Percentiles rank a stretch among this genome's conserved stretches.
These are phyloP conservation scores for Marasmius oreades DNA, from an alignment of 1,284 basidiomycete genomes.

Conservation along the genomic window DNA sequence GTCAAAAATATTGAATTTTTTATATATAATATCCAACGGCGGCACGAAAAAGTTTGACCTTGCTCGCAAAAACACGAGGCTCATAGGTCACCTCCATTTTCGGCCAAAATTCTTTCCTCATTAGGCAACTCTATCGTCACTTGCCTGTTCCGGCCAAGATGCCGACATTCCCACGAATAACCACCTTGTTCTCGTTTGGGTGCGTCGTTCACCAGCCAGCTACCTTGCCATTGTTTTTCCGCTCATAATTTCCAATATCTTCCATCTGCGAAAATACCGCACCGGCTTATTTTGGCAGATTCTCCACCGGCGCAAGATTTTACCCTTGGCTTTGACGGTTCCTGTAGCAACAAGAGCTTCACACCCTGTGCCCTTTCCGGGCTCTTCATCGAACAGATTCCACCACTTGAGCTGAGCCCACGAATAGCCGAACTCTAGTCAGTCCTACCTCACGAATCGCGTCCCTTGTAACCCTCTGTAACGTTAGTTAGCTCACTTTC, in stretches of 20 bases:
- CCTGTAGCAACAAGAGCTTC: slow-evolving; percentile 13
- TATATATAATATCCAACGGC: neutral
- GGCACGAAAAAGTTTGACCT: neutral
- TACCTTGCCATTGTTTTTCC: neutral
- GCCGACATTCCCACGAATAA: neutral
- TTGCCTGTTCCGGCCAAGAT: neutral
- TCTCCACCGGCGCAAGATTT: neutral
- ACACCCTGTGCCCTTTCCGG: neutral
- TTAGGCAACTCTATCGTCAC: neutral
- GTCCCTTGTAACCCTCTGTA: too few relatives aligned
- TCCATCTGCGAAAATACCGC: neutral
- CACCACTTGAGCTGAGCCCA: too few relatives aligned
- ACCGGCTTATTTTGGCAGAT: neutral
- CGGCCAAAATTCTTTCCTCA: neutral
- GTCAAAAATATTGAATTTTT: neutral
- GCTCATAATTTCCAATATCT: neutral
- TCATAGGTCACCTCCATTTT: neutral
- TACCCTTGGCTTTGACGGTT: slow-evolving; percentile 10
- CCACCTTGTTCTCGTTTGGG: neutral
- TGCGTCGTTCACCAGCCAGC: neutral
- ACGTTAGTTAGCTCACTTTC: too few relatives aligned
- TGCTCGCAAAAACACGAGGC: neutral
- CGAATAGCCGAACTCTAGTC: too few relatives aligned
- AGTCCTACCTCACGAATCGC: too few relatives aligned
- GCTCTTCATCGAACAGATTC: neutral